Evolutionary conservation across 495 filamentous ascomycete species (phyloP), one percentile per base, ranked within the genome.

Genomic region (Penicillium psychrofluorescens): DNA sequence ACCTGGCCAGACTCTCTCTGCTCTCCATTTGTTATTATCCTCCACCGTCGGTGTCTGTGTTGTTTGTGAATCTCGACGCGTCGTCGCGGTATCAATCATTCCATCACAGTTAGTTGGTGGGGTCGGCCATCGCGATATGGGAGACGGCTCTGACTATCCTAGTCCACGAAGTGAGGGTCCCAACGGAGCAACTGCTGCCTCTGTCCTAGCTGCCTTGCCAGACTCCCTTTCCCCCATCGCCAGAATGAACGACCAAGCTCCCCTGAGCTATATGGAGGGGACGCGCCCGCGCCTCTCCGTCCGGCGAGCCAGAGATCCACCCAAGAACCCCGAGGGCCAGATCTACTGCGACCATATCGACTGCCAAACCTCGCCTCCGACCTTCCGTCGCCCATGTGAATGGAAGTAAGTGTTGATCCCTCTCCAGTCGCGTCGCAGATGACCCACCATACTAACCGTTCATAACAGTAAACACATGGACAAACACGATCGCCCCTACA

Each of bases 401-500:
- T 95, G 87, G 87, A 88, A 78, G 88, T 91, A 70, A 79, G 88
- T 75, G 32, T 36, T 30, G 36, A 36, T 33, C 16, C 7, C 27
- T 32, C 29, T 16, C 30, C 15, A n/a, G 32, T 44, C 14, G 15
- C n/a, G 22, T 42, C 11, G 12, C 8, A 22, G 40, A 10, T 11
- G 13, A 8, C 35, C 28, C 14, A 12, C 7, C 13, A 56, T 57
- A 47, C 47, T 57, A 49, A 60, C 48, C n/a, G 8, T 38, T 35
- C 40, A 11, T 6, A 12, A 41, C 48, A 90, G 89, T 46, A 91
- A 95, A 67, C 90, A 96, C 61, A 94, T 94, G 88, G 90, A 96
- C 68, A 96, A 95, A 64, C 90, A 96, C 57, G 87, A 91, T 43
- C 75, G 90, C 12, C 90, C 90, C 0, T 95, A 95, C 66, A 84